Conservation (phyloP, 371 early-diverging fungal species). For the Mucor racemosus region DNA sequence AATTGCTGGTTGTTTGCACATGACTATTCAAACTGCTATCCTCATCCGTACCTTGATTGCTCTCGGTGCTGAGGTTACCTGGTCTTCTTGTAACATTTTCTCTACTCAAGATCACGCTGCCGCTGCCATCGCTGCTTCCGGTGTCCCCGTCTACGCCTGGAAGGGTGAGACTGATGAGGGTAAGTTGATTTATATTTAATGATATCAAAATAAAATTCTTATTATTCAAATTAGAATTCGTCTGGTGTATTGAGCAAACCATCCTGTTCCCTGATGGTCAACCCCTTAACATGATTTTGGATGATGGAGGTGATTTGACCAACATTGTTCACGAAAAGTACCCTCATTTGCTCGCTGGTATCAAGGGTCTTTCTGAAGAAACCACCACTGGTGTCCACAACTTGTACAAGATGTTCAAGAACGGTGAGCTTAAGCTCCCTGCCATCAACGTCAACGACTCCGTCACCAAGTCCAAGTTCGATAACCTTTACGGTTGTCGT, state of each 20-base stretch:
- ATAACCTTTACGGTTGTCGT: slow-evolving; percentile 99
- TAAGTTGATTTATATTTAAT: slow-evolving; percentile 1
- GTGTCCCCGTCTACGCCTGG: slow-evolving; percentile 91
- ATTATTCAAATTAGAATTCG: slow-evolving; percentile 79
- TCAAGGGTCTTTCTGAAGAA: slow-evolving; percentile 98
- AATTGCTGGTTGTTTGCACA: slow-evolving; percentile 98
- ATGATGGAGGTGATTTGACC: slow-evolving; percentile 99
- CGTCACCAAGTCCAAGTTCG: slow-evolving; percentile 99
- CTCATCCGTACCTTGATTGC: slow-evolving; percentile 96
- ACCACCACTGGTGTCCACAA: slow-evolving; percentile 99
- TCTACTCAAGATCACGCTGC: slow-evolving; percentile 98
- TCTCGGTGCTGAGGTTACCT: slow-evolving; percentile 97
- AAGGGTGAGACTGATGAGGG: slow-evolving; percentile 96
- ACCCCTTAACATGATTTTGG: slow-evolving; percentile 98
- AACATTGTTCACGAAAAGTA: slow-evolving; percentile 95
- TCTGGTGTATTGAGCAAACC: slow-evolving; percentile 98
- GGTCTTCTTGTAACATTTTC: slow-evolving; percentile 99
- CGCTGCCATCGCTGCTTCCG: slow-evolving; percentile 85
- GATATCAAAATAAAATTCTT: neutral
- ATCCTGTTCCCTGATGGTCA: slow-evolving; percentile 94
- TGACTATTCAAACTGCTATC: slow-evolving; percentile 98
- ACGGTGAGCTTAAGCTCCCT: slow-evolving; percentile 94
- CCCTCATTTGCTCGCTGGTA: slow-evolving; percentile 78
- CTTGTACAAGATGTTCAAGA: slow-evolving; percentile 97
- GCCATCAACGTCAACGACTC: slow-evolving; percentile 99